A percentile compares a stretch with the other conserved stretches of the same genome.
Conservation (phyloP, 768 basidiomycete species). For the Paxillus involutus region DNA sequence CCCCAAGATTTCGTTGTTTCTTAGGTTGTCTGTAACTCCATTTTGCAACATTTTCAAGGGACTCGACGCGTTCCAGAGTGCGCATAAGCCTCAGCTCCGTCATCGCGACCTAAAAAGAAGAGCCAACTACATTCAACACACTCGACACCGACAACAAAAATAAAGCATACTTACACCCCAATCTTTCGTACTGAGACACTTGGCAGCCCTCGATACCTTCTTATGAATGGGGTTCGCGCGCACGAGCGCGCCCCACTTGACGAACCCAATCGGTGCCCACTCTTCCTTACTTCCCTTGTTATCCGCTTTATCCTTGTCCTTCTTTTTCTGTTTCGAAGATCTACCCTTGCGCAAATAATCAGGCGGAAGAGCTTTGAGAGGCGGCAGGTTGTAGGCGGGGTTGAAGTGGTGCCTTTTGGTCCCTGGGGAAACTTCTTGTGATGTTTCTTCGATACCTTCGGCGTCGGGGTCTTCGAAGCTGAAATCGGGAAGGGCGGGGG, state of each 20-base stretch:
- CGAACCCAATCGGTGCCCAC: constrained; percentile 62
- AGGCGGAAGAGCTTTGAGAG: constrained; percentile 50
- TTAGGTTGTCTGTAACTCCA: constrained; percentile 98
- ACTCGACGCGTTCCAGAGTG: constrained; percentile 82
- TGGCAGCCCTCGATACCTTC: constrained; percentile 66
- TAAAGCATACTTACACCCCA: constrained; percentile 65
- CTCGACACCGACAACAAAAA: not conserved
- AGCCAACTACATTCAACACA: not conserved
- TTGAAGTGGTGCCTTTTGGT: constrained; percentile 39
- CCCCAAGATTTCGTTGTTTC: constrained; percentile 81
- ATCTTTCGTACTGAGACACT: constrained; percentile 77
- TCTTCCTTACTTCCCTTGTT: constrained; percentile 59
- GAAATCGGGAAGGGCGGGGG: constrained; percentile 28
- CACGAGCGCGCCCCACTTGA: constrained; percentile 72
- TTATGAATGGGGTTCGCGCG: constrained; percentile 76
- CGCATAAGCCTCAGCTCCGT: constrained; percentile 75
- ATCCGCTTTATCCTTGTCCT: constrained; percentile 51
- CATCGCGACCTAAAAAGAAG: constrained; percentile 61
- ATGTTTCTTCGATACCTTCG: constrained; percentile 19
- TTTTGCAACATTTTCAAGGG: constrained; percentile 70
- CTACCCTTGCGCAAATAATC: constrained; percentile 55
- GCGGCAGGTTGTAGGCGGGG: constrained; percentile 54
- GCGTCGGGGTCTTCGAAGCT: constrained; percentile 33
- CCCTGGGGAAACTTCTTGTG: constrained; percentile 14
- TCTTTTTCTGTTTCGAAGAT: constrained; percentile 49